phyloP scores from a whole-genome alignment of 225 moss, liverwort and hornwort genomes.

The Sphagnum contortum region DNA sequence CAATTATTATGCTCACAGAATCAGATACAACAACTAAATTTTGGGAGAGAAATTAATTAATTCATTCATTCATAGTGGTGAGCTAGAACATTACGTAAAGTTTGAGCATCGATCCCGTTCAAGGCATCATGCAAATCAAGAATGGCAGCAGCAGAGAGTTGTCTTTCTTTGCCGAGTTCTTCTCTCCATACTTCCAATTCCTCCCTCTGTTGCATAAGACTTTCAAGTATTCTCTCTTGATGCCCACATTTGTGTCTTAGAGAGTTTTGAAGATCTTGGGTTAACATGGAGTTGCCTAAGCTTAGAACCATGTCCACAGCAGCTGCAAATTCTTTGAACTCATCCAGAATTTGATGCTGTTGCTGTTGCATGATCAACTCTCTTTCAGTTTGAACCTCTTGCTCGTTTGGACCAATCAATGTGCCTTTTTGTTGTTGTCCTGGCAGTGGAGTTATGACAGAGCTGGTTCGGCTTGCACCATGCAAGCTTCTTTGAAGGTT shows the following conservation, averaged over 20 bases:
- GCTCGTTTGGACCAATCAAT: background rate
- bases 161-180: conserved; percentile 1
- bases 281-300: conserved; percentile 1
- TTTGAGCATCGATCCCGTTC: background rate
- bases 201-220: conserved; percentile 6
- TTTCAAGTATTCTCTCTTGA: conserved; percentile 8
- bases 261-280: conserved; percentile 4
- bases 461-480: background rate
- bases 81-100: background rate
- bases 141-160: conserved; percentile 1
- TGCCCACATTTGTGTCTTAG: conserved; percentile 4
- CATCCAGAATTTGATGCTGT: background rate
- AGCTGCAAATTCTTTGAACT: too few relatives aligned
- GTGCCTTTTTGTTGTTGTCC: too few relatives aligned
- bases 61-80: too few relatives aligned
- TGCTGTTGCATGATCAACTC: conserved; percentile 4
- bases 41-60: too few relatives aligned
- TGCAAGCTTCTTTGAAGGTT: background rate
- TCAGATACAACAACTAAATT: too few relatives aligned
- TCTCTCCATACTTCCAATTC: conserved; percentile 10
- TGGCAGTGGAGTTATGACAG: background rate
- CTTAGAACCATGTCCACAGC: conserved; percentile 7
- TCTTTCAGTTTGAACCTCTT: background rate
- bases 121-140: conserved; percentile 5
- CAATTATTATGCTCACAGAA: too few relatives aligned